These are phyloP conservation scores for Cornus controversa DNA, from an alignment of 148 eudicot species.

Conservation along the genomic window DNA sequence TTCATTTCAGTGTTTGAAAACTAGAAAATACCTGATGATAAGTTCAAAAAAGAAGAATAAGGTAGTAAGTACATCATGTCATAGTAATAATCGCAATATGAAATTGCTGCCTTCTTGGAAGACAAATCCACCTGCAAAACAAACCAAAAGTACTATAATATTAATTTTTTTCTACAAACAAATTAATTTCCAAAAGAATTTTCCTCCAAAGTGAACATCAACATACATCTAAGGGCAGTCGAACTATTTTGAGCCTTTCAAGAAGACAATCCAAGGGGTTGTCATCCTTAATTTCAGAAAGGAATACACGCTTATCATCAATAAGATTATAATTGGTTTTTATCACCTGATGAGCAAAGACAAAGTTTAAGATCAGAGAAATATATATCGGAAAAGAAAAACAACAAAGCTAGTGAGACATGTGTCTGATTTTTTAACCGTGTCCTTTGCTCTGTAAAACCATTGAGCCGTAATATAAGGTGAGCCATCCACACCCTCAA, in stretches of 20 bases:
- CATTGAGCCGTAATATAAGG: slow-evolving; percentile 65
- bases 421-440: too few species aligned
- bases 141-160: too few species aligned
- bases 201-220: too few species aligned
- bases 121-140: slow-evolving; percentile 44
- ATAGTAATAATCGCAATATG: slow-evolving; percentile 58
- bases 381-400: too few species aligned
- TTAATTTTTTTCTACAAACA: too few species aligned
- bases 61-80: slow-evolving; percentile 64
- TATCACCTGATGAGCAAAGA: slow-evolving; percentile 45
- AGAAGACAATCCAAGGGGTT: slow-evolving; percentile 71
- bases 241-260: slow-evolving; percentile 41
- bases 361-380: too few species aligned
- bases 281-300: slow-evolving; percentile 66
- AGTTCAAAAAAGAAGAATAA: slow-evolving; percentile 45
- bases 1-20: neutral
- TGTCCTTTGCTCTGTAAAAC: slow-evolving; percentile 73
- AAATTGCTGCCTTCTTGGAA: slow-evolving; percentile 24
- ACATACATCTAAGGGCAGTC: slow-evolving; percentile 48
- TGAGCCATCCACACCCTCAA: slow-evolving; percentile 55
- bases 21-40: slow-evolving; percentile 57
- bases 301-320: slow-evolving; percentile 55
- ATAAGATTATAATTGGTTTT: slow-evolving; percentile 23
- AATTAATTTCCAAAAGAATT: too few species aligned
- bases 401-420: too few species aligned